phyloP scores from a whole-genome alignment of 1,139 yeast genomes.

The Hyphopichia burtonii region DNA sequence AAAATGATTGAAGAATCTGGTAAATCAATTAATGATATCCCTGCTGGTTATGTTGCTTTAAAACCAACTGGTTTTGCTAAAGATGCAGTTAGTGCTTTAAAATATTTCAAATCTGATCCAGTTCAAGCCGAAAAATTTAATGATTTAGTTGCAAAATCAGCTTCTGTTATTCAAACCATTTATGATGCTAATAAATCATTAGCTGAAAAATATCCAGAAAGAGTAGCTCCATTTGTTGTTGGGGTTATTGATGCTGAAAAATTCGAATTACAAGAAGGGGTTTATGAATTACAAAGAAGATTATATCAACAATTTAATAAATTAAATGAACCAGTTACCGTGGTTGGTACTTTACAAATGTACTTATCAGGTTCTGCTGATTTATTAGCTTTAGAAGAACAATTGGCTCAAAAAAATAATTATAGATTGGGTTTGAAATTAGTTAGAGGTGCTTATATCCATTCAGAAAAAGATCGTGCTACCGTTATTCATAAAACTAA shows the following conservation, averaged over 20 bases:
- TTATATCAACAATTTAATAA: slow-evolving; percentile 75
- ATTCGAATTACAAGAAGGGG: slow-evolving; percentile 83
- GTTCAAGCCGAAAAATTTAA: slow-evolving; percentile 54
- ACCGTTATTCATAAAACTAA: slow-evolving; percentile 72
- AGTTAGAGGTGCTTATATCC: slow-evolving; percentile 97
- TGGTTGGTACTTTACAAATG: slow-evolving; percentile 93
- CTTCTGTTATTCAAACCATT: slow-evolving; percentile 54
- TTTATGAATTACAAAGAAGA: slow-evolving; percentile 83
- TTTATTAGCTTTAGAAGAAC: slow-evolving; percentile 62
- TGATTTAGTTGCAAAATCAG: slow-evolving; percentile 63
- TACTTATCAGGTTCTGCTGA: slow-evolving; percentile 72
- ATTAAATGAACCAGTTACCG: slow-evolving; percentile 54
- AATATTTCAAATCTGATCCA: slow-evolving; percentile 50
- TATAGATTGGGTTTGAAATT: slow-evolving; percentile 85
- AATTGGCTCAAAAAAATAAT: slow-evolving; percentile 57
- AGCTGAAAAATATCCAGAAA: slow-evolving; percentile 54
- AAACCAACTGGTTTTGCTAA: slow-evolving; percentile 89
- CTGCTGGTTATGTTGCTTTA: slow-evolving; percentile 83
- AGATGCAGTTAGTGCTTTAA: slow-evolving; percentile 74
- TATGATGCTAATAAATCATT: slow-evolving; percentile 54
- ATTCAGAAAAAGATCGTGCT: slow-evolving; percentile 74
- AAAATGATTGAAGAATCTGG: slow-evolving; percentile 45
- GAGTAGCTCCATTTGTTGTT: slow-evolving; percentile 79
- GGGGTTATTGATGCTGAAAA: slow-evolving; percentile 94
- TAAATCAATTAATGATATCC: slow-evolving; percentile 58